These are phyloP conservation scores for Podila verticillata DNA, from an alignment of 192 early-diverging fungal genomes.

Conservation along the genomic window DNA sequence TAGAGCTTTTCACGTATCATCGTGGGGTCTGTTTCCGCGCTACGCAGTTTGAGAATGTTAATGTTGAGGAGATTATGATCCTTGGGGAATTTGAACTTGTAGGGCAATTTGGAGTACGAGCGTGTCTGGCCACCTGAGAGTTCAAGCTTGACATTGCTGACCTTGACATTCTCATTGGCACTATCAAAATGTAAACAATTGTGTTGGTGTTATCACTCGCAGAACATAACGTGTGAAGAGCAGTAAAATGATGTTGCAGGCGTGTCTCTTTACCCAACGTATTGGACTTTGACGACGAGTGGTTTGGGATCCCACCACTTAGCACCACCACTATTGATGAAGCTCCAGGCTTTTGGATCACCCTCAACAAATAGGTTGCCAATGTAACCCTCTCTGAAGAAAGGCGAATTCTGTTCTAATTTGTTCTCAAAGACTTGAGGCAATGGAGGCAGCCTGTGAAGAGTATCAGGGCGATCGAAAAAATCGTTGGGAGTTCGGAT, in stretches of 20 bases:
- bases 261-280: constrained; percentile 6
- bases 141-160: constrained; percentile 3
- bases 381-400: constrained; percentile 20
- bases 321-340: constrained; percentile 10
- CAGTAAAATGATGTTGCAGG: neutral
- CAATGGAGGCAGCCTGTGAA: neutral
- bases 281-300: constrained; percentile 12
- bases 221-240: neutral
- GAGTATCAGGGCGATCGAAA: neutral
- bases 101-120: constrained; percentile 6
- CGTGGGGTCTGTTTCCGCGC: constrained; percentile 29
- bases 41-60: constrained; percentile 15
- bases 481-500: neutral
- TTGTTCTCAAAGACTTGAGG: constrained; percentile 8
- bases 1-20: constrained; percentile 46
- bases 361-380: constrained; percentile 17
- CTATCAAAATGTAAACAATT: neutral
- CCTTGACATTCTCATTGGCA: constrained; percentile 15
- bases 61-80: constrained; percentile 22
- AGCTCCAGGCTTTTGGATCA: constrained; percentile 8
- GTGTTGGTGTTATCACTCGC: constrained; percentile 13
- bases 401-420: constrained; percentile 13
- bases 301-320: constrained; percentile 16
- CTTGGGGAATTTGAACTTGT: too few relatives aligned
- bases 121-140: constrained; percentile 14